Evolutionary conservation across 805 yeast genomes (phyloP).

Genomic region (Blastobotrys chiropterorum): DNA sequence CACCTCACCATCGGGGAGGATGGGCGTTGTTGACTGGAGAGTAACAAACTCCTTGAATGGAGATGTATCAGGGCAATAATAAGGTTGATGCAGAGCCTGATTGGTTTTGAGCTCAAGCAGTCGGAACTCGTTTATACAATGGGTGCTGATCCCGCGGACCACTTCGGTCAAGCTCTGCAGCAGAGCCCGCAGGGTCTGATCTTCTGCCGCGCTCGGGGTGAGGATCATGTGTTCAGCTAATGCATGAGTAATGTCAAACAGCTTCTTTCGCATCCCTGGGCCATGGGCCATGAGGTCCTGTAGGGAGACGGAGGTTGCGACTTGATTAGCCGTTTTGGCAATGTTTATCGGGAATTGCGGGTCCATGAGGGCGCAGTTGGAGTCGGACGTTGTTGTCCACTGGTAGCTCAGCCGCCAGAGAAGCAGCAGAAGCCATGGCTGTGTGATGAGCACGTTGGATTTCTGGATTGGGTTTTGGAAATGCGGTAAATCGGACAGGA

Average conservation of each 20-base stretch:
- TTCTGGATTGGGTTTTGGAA: conserved; percentile 7
- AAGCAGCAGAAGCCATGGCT: conserved; percentile 9
- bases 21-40: not conserved
- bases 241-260: conserved; percentile 9
- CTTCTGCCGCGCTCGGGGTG: not conserved
- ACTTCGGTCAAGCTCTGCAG: not conserved
- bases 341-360: conserved; percentile 4
- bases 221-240: not conserved
- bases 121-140: not conserved
- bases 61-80: not conserved
- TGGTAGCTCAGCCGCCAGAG: conserved; percentile 4
- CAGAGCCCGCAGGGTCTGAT: not conserved
- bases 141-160: not conserved
- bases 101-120: not conserved
- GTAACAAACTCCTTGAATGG: not conserved
- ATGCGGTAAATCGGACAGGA: conserved; percentile 1
- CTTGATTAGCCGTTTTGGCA: conserved; percentile 3
- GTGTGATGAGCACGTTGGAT: conserved; percentile 9
- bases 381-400: not conserved
- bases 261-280: conserved; percentile 11
- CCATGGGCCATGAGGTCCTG: conserved; percentile 10
- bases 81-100: not conserved
- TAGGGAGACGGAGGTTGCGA: conserved; percentile 5
- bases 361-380: not conserved
- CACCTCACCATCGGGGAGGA: not conserved